Conservation (phyloP, 2,329 filamentous ascomycete genomes). For the Zelopaecilomyces penicillatus region DNA sequence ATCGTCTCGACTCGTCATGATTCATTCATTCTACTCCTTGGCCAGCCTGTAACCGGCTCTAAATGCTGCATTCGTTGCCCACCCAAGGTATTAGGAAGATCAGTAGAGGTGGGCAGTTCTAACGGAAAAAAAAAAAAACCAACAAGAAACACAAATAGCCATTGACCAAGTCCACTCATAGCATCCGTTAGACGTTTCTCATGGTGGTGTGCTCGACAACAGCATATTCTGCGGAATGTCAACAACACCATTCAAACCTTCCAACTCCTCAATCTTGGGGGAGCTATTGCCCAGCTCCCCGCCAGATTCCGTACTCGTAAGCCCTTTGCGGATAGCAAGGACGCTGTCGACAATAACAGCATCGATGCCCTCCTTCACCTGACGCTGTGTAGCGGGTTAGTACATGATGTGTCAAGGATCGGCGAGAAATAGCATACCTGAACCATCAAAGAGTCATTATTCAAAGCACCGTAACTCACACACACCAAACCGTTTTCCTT, state of each 20-base stretch:
- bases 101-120: no score
- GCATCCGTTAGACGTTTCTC: no score
- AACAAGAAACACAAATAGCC: no score
- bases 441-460: slow-evolving; percentile 81
- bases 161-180: no score
- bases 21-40: no score
- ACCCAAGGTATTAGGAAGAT: no score
- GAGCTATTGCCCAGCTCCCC: slow-evolving; percentile 8
- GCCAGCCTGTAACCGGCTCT: no score
- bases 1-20: no score
- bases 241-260: neutral
- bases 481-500: slow-evolving; percentile 93
- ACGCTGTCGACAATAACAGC: slow-evolving; percentile 97
- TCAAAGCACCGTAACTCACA: slow-evolving; percentile 84
- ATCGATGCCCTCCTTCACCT: slow-evolving; percentile 93
- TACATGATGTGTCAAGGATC: neutral
- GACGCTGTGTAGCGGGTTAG: slow-evolving; percentile 45
- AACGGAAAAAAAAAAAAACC: no score
- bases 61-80: no score
- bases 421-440: slow-evolving; percentile 49
- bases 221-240: neutral
- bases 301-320: slow-evolving; percentile 44
- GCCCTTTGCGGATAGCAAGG: slow-evolving; percentile 80
- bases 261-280: neutral
- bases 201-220: neutral